These are phyloP conservation scores for Daldinia childiae DNA, from an alignment of 495 filamentous ascomycete species.

Conservation along the genomic window DNA sequence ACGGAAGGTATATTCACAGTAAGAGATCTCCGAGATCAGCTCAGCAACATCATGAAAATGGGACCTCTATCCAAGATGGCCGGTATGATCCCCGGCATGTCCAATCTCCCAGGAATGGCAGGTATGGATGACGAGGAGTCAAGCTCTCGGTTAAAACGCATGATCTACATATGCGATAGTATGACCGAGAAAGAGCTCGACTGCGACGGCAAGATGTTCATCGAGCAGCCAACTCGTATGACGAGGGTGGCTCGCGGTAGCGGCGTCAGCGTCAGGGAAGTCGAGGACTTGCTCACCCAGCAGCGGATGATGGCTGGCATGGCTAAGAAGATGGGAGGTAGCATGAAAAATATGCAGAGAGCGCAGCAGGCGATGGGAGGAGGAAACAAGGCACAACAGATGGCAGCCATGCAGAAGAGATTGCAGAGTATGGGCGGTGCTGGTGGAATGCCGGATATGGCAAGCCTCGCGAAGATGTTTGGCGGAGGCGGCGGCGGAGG, in stretches of 20 bases:
- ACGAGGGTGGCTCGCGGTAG: conserved; percentile 89
- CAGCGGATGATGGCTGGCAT: conserved; percentile 99
- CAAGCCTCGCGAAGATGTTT: conserved; percentile 85
- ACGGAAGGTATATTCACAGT: conserved; percentile 95
- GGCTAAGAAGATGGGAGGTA: conserved; percentile 98
- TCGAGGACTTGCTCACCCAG: conserved; percentile 97
- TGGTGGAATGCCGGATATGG: conserved; percentile 80
- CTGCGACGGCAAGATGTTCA: conserved; percentile 91
- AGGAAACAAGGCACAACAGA: conserved; percentile 85
- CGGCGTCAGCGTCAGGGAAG: conserved; percentile 91
- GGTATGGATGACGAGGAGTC: conserved; percentile 98
- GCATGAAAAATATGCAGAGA: conserved; percentile 95
- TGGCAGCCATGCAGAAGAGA: conserved; percentile 97
- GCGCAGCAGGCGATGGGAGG: conserved; percentile 92
- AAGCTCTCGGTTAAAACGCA: conserved; percentile 88
- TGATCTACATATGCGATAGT: conserved; percentile 98
- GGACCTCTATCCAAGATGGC: conserved; percentile 96
- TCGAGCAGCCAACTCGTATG: conserved; percentile 93
- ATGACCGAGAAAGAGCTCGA: conserved; percentile 97
- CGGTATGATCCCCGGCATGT: conserved; percentile 96
- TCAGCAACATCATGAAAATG: conserved; percentile 99
- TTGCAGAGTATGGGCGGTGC: conserved; percentile 89
- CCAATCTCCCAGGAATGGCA: conserved; percentile 78
- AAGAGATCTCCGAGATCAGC: conserved; percentile 92
- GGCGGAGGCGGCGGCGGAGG: conserved; percentile 64